These are phyloP conservation scores for Musa acuminata DNA, from an alignment of 176 grass and related monocot genomes.

Conservation along the genomic window DNA sequence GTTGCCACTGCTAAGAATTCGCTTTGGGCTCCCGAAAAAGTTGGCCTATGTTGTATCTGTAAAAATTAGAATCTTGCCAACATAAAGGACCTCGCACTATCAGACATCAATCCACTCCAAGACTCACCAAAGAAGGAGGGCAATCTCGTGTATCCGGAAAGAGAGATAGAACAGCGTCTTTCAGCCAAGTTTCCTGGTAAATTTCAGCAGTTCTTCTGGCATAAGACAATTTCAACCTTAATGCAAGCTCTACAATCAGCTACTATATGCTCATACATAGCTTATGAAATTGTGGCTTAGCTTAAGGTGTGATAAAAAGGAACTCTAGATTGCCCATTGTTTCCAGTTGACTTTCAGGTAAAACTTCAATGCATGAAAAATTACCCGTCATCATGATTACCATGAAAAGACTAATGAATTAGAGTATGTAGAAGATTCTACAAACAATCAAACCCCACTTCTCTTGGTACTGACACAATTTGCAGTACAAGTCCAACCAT, in stretches of 20 bases:
- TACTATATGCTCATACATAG: slow-evolving; percentile 6
- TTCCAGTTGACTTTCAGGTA: background rate
- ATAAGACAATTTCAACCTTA: slow-evolving; percentile 41
- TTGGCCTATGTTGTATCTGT: slow-evolving; percentile 40
- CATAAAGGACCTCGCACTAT: background rate
- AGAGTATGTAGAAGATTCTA: background rate
- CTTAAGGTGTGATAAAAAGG: background rate
- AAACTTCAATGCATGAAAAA: background rate
- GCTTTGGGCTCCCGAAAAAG: slow-evolving; percentile 74
- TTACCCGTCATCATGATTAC: background rate
- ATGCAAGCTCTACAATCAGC: slow-evolving; percentile 19
- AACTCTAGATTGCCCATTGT: background rate
- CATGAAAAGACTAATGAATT: background rate
- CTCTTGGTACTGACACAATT: background rate
- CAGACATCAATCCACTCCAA: slow-evolving; percentile 22
- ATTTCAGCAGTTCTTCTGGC: slow-evolving; percentile 29
- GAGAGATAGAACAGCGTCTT: slow-evolving; percentile 57
- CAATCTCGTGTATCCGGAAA: slow-evolving; percentile 84
- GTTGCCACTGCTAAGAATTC: slow-evolving; percentile 49
- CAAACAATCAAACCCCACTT: background rate
- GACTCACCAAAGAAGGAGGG: slow-evolving; percentile 63
- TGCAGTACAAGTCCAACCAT: background rate
- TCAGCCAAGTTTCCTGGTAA: slow-evolving; percentile 87
- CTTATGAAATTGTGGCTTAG: background rate
- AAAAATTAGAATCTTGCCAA: slow-evolving; percentile 10